These are phyloP conservation scores for Phytopythium litorale DNA, from an alignment of 352 stramenopile genomes.

Conservation along the genomic window DNA sequence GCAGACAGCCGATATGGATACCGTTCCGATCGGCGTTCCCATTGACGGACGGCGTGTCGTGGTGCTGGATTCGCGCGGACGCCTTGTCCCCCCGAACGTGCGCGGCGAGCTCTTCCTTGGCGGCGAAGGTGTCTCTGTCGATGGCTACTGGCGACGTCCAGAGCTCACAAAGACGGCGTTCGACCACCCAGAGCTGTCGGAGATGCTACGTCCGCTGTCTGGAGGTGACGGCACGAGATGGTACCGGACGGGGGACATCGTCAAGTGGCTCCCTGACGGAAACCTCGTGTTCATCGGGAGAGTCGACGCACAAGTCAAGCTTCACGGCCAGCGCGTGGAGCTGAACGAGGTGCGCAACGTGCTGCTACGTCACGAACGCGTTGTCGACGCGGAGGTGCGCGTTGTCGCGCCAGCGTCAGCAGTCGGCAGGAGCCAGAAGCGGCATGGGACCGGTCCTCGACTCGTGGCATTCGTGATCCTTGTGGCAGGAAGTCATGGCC, in stretches of 20 bases:
- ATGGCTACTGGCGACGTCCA: conserved; percentile 54
- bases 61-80: conserved; percentile 44
- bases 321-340: conserved; percentile 79
- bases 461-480: conserved; percentile 57
- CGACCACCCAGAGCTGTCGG: conserved; percentile 12
- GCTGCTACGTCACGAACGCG: conserved; percentile 26
- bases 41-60: conserved; percentile 40
- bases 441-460: conserved; percentile 9
- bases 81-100: conserved; percentile 44
- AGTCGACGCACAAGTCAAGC: conserved; percentile 76
- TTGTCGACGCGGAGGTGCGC: conserved; percentile 49
- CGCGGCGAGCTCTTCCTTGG: conserved; percentile 68
- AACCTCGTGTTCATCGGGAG: conserved; percentile 64
- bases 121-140: conserved; percentile 45
- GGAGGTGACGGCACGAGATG: conserved; percentile 11
- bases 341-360: conserved; percentile 72
- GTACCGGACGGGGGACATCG: conserved; percentile 72
- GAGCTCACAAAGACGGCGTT: conserved; percentile 20
- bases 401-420: conserved; percentile 4
- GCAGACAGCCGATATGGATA: conserved; percentile 10
- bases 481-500: not conserved
- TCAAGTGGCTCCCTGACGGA: conserved; percentile 46
- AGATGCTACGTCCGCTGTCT: not conserved
- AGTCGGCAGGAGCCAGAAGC: not conserved
- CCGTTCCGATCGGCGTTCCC: conserved; percentile 51